Evolutionary conservation across 345 rosid species (phyloP).

Genomic region (Eucalyptus paniculata): DNA sequence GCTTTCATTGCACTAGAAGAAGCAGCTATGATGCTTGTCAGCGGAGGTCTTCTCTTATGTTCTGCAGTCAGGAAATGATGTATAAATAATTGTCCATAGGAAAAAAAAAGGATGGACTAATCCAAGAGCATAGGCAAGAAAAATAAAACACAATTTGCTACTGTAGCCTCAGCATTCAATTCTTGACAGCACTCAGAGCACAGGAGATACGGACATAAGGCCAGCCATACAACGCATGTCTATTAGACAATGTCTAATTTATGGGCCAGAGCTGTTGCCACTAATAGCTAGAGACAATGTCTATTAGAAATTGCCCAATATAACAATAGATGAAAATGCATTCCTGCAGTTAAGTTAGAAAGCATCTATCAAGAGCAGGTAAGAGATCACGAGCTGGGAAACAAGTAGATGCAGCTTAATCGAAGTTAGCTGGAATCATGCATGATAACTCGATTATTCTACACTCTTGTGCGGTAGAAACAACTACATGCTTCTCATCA

Average conservation of each 20-base stretch:
- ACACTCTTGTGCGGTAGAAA: neutral
- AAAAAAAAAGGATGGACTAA: neutral
- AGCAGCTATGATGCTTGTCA: conserved; percentile 47
- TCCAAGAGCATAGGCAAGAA: neutral
- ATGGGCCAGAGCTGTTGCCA: neutral
- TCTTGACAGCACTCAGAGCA: neutral
- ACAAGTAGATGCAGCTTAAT: neutral
- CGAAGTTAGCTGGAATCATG: neutral
- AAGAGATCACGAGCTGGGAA: neutral
- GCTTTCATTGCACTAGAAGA: conserved; percentile 66
- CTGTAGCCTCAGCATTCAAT: neutral
- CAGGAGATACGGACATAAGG: neutral
- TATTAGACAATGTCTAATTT: neutral
- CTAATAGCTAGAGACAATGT: neutral
- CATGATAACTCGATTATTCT: neutral
- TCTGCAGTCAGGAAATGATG: conserved; percentile 22
- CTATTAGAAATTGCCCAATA: neutral
- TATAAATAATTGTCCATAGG: neutral
- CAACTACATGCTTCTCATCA: neutral
- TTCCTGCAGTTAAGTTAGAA: neutral
- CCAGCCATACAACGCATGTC: neutral
- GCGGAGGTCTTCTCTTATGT: conserved; percentile 45
- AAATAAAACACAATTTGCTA: neutral
- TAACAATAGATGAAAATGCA: neutral
- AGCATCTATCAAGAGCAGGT: neutral